Conservation (phyloP, 352 stramenopile genomes). For the Peronospora destructor region DNA sequence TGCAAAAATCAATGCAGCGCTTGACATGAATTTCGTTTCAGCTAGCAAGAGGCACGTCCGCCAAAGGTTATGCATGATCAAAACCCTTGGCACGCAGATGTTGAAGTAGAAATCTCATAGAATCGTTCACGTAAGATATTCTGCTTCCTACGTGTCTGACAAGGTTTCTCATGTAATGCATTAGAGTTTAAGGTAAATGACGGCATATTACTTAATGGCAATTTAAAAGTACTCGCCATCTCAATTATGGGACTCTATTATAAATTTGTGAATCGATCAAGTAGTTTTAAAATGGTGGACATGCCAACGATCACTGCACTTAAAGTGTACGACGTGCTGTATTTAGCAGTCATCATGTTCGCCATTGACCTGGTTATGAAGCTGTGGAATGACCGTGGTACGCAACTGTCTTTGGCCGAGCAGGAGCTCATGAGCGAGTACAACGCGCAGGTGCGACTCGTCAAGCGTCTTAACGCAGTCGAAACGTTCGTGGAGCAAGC, state of each 20-base stretch:
- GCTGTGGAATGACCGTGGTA: constrained; percentile 44
- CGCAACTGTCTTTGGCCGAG: constrained; percentile 50
- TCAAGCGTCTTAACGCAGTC: constrained; percentile 81
- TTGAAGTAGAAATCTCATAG: no score
- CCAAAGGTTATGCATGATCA: no score
- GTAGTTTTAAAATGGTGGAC: constrained; percentile 13
- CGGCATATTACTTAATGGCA: no score
- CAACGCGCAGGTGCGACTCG: constrained; percentile 71
- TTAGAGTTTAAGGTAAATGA: no score
- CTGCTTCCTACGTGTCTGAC: no score
- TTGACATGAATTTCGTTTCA: no score
- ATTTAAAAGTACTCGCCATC: no score
- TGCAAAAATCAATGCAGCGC: no score
- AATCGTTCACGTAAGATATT: no score
- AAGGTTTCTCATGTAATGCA: no score
- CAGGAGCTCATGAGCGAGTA: constrained; percentile 53
- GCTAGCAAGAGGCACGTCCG: no score
- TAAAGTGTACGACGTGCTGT: constrained; percentile 64
- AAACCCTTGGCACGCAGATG: no score
- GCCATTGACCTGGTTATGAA: constrained; percentile 43
- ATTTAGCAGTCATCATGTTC: constrained; percentile 56
- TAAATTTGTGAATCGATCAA: background rate
- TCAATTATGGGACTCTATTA: background rate
- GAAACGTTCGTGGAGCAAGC: constrained; percentile 86
- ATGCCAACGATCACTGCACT: constrained; percentile 45